Evolutionary conservation across 2,329 filamentous ascomycete genomes (phyloP).

Genomic region (Elsinoe ampelina): DNA sequence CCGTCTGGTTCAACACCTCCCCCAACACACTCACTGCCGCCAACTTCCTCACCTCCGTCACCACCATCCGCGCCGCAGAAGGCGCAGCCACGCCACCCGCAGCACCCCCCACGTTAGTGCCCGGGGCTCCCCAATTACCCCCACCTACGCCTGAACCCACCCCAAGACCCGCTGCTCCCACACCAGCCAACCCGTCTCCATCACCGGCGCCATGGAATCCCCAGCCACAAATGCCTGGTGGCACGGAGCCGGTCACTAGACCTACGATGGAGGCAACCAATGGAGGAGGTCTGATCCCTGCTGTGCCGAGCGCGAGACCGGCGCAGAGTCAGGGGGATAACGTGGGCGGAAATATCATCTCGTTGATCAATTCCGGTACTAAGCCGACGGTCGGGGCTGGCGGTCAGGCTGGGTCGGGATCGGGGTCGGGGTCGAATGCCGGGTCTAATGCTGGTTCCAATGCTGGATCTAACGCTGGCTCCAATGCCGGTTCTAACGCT

Average conservation of each 20-base stretch:
- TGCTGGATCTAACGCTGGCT: neutral
- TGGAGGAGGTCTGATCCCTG: no score
- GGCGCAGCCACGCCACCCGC: neutral
- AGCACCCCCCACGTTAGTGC: neutral
- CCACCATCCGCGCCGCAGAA: neutral
- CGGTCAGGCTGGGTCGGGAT: neutral
- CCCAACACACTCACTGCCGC: neutral
- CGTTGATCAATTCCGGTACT: neutral
- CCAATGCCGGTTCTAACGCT: neutral
- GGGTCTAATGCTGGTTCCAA: neutral
- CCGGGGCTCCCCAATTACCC: neutral
- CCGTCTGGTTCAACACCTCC: slow-evolving; percentile 1
- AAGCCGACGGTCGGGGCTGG: neutral
- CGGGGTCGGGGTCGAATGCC: neutral
- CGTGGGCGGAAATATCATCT: neutral
- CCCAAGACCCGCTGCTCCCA: neutral
- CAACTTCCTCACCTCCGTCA: neutral
- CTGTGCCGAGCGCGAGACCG: no score
- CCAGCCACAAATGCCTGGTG: no score
- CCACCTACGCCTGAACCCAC: neutral
- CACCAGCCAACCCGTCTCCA: neutral
- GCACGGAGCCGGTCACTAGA: no score
- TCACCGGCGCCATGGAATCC: neutral
- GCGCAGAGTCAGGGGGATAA: neutral
- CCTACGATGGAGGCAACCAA: no score